A percentile compares a stretch with the other conserved stretches of the same genome.
phyloP scores from a whole-genome alignment of 2,329 filamentous ascomycete genomes.

The Cordyceps cicadae region DNA sequence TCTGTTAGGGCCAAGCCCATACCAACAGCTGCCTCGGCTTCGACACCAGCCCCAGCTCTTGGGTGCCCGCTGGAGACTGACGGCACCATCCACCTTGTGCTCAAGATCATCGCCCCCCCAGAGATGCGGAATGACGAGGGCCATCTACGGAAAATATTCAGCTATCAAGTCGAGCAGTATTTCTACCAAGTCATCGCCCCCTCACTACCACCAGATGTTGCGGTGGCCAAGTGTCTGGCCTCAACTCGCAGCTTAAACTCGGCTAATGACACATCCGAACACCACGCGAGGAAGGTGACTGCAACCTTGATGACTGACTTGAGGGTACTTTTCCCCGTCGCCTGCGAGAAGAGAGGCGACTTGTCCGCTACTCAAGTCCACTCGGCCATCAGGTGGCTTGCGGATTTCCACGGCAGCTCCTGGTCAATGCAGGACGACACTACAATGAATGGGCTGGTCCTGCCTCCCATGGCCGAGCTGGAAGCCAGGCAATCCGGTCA shows the following conservation, averaged over 20 bases:
- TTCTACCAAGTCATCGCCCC: slow-evolving; percentile 54
- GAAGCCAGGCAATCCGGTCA: slow-evolving; percentile 20
- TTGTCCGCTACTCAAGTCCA: slow-evolving; percentile 40
- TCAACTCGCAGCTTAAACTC: slow-evolving; percentile 26
- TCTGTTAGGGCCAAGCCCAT: slow-evolving; percentile 36
- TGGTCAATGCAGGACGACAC: slow-evolving; percentile 29
- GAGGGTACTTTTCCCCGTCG: slow-evolving; percentile 42
- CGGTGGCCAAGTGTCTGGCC: slow-evolving; percentile 42
- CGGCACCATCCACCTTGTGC: slow-evolving; percentile 34
- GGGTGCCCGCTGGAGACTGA: neutral
- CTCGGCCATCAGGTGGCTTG: slow-evolving; percentile 54
- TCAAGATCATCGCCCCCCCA: slow-evolving; percentile 54
- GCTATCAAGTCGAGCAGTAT: slow-evolving; percentile 58
- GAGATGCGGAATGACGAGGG: slow-evolving; percentile 41
- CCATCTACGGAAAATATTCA: slow-evolving; percentile 56
- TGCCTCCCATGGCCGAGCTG: slow-evolving; percentile 49
- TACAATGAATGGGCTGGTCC: slow-evolving; percentile 30
- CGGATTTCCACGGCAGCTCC: slow-evolving; percentile 50
- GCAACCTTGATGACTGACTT: slow-evolving; percentile 54
- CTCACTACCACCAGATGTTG: slow-evolving; percentile 31
- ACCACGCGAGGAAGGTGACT: slow-evolving; percentile 30
- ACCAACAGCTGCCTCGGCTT: slow-evolving; percentile 14
- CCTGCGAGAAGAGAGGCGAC: slow-evolving; percentile 43
- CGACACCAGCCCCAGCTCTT: neutral
- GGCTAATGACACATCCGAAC: slow-evolving; percentile 16